phyloP scores from a whole-genome alignment of 352 stramenopile species.

The Globisporangium canariense region DNA sequence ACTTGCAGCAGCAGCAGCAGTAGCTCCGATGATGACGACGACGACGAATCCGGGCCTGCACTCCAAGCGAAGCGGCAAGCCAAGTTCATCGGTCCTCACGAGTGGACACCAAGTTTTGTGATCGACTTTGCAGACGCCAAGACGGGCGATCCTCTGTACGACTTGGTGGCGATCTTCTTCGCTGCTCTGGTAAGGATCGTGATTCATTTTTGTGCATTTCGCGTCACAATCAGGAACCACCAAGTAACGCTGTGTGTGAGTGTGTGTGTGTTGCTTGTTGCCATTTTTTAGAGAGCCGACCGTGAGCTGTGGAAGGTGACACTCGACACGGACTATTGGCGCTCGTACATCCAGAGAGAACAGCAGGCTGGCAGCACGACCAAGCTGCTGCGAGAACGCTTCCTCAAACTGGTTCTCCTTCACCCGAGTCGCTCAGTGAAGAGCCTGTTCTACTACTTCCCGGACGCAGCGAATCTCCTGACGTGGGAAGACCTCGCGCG shows the following conservation, averaged over 20 bases:
- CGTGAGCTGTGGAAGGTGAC: conserved; percentile 51
- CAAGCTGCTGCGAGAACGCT: conserved; percentile 50
- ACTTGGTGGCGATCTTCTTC: conserved; percentile 82
- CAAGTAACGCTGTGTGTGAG: background rate
- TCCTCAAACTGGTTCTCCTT: conserved; percentile 71
- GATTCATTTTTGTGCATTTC: background rate
- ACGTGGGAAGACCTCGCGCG: conserved; percentile 66
- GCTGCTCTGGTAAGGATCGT: conserved; percentile 55
- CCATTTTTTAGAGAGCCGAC: conserved; percentile 57
- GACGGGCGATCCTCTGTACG: conserved; percentile 83
- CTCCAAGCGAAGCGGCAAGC: conserved; percentile 39
- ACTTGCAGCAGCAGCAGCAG: conserved; percentile 50
- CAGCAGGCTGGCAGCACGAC: conserved; percentile 10
- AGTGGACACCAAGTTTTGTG: conserved; percentile 65
- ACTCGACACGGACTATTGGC: conserved; percentile 67
- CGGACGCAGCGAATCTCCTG: conserved; percentile 25
- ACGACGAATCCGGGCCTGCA: conserved; percentile 21
- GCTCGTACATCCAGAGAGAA: conserved; percentile 56
- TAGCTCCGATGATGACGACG: conserved; percentile 43
- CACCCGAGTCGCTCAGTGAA: conserved; percentile 75
- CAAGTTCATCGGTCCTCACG: conserved; percentile 41
- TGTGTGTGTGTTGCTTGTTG: background rate
- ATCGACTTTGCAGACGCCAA: conserved; percentile 89
- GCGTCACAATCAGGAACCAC: background rate
- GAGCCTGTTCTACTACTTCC: conserved; percentile 71